phyloP scores from a whole-genome alignment of 371 early-diverging fungal genomes.

The Mucor sp. region DNA sequence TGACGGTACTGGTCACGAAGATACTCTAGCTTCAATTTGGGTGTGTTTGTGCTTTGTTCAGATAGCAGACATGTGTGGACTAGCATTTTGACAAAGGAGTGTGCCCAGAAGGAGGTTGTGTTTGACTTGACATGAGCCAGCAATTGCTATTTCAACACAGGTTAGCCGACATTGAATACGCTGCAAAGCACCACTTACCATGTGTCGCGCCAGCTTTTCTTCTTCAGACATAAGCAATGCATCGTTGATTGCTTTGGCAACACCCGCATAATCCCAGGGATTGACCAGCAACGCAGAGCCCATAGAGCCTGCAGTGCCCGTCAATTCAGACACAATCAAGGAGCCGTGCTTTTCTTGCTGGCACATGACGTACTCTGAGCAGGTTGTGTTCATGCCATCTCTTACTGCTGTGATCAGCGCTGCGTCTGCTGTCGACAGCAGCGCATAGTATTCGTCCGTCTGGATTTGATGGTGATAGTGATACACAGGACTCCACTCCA shows the following conservation, averaged over 20 bases:
- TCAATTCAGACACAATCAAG: conserved; percentile 95
- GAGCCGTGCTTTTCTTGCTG: conserved; percentile 90
- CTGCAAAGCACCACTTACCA: conserved; percentile 32
- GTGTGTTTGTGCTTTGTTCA: conserved; percentile 61
- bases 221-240: conserved; percentile 81
- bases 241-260: conserved; percentile 88
- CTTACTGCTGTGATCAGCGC: conserved; percentile 92
- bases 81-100: conserved; percentile 23
- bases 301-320: conserved; percentile 95
- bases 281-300: conserved; percentile 91
- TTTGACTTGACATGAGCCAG: conserved; percentile 83
- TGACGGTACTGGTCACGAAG: conserved; percentile 49
- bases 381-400: conserved; percentile 99
- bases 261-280: conserved; percentile 94
- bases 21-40: conserved; percentile 52
- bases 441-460: conserved; percentile 91
- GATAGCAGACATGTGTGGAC: conserved; percentile 34
- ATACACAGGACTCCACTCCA: conserved; percentile 94
- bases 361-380: conserved; percentile 96
- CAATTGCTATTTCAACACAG: conserved; percentile 58
- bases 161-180: background rate
- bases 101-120: conserved; percentile 75
- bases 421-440: conserved; percentile 93
- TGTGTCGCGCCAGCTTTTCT: conserved; percentile 77
- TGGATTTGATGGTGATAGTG: conserved; percentile 95